Conservation (phyloP, 2,329 filamentous ascomycete genomes). For the Penicillium sp. region DNA sequence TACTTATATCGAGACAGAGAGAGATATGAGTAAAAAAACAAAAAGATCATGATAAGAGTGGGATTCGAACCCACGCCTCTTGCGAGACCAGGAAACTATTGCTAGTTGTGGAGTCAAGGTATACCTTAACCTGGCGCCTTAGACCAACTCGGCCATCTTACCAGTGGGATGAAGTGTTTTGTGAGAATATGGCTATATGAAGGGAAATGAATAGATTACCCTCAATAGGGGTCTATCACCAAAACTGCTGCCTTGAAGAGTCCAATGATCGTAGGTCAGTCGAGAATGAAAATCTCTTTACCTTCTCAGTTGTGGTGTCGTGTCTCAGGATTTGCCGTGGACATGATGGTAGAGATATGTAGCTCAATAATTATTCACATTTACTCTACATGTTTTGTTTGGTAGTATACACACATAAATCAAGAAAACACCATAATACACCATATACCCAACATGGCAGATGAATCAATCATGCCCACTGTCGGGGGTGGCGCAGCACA, state of each 20-base stretch:
- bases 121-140: constrained; percentile 37
- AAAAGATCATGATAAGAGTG: constrained; percentile 4
- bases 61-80: constrained; percentile 13
- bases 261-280: background rate
- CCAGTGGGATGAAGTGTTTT: constrained; percentile 10
- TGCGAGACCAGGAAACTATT: constrained; percentile 13
- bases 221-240: too few relatives aligned
- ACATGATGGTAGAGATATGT: background rate
- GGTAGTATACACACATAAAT: constrained; percentile 4
- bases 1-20: too few relatives aligned
- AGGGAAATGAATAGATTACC: too few relatives aligned
- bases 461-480: constrained; percentile 51
- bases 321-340: background rate
- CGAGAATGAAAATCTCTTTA: background rate
- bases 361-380: constrained; percentile 1
- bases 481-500: constrained; percentile 60
- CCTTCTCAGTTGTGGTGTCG: background rate
- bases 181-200: background rate
- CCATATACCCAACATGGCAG: background rate
- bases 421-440: background rate
- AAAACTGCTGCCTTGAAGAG: too few relatives aligned
- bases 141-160: constrained; percentile 40
- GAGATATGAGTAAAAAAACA: background rate
- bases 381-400: background rate
- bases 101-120: constrained; percentile 22